Evolutionary conservation across 2,329 filamentous ascomycete species (phyloP), one percentile per base, ranked within the genome.

Genomic region (Pezicula rhizophila): DNA sequence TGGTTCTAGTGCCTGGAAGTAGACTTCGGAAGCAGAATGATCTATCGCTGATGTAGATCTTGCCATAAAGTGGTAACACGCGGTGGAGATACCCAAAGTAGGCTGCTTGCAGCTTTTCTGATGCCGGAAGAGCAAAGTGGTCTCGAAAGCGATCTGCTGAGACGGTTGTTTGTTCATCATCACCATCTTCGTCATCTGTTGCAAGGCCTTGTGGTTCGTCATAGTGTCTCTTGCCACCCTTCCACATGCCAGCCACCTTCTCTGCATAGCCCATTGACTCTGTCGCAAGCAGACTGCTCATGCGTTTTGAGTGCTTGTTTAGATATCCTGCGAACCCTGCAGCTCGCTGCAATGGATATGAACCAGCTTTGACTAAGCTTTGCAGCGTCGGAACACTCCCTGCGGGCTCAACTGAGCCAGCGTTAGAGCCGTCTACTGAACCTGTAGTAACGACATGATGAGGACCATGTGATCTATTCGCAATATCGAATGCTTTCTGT

Each of bases 201-300:
- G 69, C 71, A 38, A 77, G 68, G 18, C 70, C 76, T 40, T 70
- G 66, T 2, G 75, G 74, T 39, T 80, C 86, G 44, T 85, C 83
- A 60, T 97, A 99, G 67, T 97, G 92, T 60, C 85, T 90, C 59
- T 85, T 84, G 11, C 89, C 89, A 31, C 93, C 93, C 57, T 90
- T 88, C 82, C 93, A 93, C 87, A 97, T 97, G 34, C 90, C 92
- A 0, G 92, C 95, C 0, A 97, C 91, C 66, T 96, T 97, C 63
- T 95, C 91, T 28, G 96, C 85, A 63, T 97, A 97, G 2, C 89
- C 90, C 84, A 96, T 95, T 0, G 92, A 95, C 65, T 96, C 91
- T 0, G 85, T 89, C 6, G 92, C 88, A 41, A 97, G 70, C 8
- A 95, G 70, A 25, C 76, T 88, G 52, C 88, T 89, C 82, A 97